Evolutionary conservation across 441 rosid species (phyloP).

Genomic region (Euphorbia schlechtendalii): DNA sequence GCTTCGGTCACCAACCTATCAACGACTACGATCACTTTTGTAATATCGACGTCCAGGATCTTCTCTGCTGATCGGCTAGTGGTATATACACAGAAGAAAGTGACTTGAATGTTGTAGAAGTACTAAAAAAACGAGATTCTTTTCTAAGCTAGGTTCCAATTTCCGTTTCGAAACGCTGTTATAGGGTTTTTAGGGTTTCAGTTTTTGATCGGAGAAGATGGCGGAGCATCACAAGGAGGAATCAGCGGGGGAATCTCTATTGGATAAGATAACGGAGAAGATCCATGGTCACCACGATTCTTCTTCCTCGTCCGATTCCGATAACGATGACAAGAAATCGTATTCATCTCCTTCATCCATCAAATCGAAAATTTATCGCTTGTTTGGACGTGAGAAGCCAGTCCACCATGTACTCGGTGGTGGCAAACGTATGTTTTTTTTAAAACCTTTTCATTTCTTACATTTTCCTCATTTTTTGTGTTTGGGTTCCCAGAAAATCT

Average conservation of each 20-base stretch:
- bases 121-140: not conserved
- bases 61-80: not conserved
- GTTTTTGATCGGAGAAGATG: conserved; percentile 29
- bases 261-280: conserved; percentile 72
- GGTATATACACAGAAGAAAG: not conserved
- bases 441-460: not conserved
- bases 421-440: conserved; percentile 46
- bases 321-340: conserved; percentile 42
- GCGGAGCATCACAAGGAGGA: conserved; percentile 61
- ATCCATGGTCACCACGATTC: conserved; percentile 42
- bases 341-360: conserved; percentile 33
- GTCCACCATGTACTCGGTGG: conserved; percentile 87
- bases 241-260: conserved; percentile 31
- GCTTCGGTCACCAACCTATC: conserved; percentile 22
- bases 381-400: conserved; percentile 83
- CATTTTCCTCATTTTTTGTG: not conserved
- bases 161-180: not conserved
- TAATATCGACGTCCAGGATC: conserved; percentile 24
- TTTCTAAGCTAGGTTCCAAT: not conserved
- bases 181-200: conserved; percentile 17
- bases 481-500: not conserved
- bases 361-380: conserved; percentile 56
- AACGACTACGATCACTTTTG: conserved; percentile 26
- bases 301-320: conserved; percentile 61
- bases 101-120: not conserved